Conservation (phyloP, 2,329 filamentous ascomycete genomes). For the Aspergillus vadensis region DNA sequence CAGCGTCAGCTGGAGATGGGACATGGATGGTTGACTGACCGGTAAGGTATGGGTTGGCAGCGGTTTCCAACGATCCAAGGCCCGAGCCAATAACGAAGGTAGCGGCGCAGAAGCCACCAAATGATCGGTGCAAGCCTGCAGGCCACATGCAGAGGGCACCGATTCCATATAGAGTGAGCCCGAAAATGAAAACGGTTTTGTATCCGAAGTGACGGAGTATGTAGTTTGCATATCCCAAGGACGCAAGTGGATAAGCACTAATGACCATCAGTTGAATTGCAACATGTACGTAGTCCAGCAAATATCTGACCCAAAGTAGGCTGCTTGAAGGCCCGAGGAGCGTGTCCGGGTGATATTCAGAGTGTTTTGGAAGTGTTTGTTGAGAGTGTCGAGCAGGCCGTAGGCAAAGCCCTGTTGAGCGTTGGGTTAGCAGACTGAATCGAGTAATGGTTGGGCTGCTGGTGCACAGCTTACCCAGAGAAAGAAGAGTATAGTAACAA, state of each 20-base stretch:
- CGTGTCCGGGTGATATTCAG: constrained; percentile 57
- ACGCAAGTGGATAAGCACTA: constrained; percentile 57
- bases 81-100: constrained; percentile 75
- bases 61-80: constrained; percentile 73
- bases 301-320: constrained; percentile 61
- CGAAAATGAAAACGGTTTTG: constrained; percentile 77
- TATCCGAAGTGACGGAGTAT: constrained; percentile 75
- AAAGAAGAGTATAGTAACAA: constrained; percentile 55
- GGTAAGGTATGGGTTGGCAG: constrained; percentile 74
- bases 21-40: constrained; percentile 35
- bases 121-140: constrained; percentile 70
- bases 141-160: constrained; percentile 86
- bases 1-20: background rate
- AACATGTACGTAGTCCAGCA: background rate
- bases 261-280: constrained; percentile 1
- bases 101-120: constrained; percentile 70
- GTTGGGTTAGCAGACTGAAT: background rate
- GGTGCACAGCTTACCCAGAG: constrained; percentile 49
- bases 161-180: constrained; percentile 67
- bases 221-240: constrained; percentile 56
- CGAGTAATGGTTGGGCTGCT: background rate
- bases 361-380: constrained; percentile 61
- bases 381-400: constrained; percentile 53
- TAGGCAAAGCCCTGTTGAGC: constrained; percentile 48
- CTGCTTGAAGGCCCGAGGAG: constrained; percentile 64